Base-by-base conservation (phyloP, 305 asterid species). In the Fraxinus angustifolia region DNA sequence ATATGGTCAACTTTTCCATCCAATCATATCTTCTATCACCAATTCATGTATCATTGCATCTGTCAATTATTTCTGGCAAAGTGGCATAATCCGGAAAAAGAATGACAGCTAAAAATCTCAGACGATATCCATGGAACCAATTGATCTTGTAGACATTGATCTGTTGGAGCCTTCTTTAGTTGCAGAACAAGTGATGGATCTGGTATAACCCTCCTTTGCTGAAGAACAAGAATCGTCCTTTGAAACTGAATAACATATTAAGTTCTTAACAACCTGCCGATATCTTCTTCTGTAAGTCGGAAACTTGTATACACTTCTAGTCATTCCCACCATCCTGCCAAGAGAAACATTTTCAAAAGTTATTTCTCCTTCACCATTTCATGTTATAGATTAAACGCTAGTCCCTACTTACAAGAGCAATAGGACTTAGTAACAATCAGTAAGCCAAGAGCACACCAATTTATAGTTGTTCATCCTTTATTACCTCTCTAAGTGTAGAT, bases 271-370 rank as follows among this genome's bases (percentile, higher is more conserved):
- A 8, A 96, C 90, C 34, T 92, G 97, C 48, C 92, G 88, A 84
- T 85, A 96, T 82, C 85, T 90, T 86, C 99, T 91, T 31, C 97
- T 89, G 23, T 91, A 89, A 68, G 97, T 94, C 1, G 99, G 99
- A 65, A 95, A 87, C 86, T 94, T 95, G 1, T 92, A 73, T 2
- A 88, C 31, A 83, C 97, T 90, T 83, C 88, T 87, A 17, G 73
- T 73, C 86, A 96, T 91, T 71, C 98, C 99, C 81, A 88, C 74
- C 97, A 96, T 90, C 90, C 99, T 95, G 91, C 81, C 81, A 85
- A 82, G 19, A 34, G 73, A 58, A 23, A 31, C 7, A 21, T 53
- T 35, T 36, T 38, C 17, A 42, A 76, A 14, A 42, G 36, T 17
- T 38, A 23, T 48, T 67, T 62, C 26, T 35, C 10, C 19, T 21